Evolutionary conservation across 2,329 filamentous ascomycete genomes (phyloP), one percentile per base, ranked within the genome.

Genomic region (Rhexocercosporidium sp.): DNA sequence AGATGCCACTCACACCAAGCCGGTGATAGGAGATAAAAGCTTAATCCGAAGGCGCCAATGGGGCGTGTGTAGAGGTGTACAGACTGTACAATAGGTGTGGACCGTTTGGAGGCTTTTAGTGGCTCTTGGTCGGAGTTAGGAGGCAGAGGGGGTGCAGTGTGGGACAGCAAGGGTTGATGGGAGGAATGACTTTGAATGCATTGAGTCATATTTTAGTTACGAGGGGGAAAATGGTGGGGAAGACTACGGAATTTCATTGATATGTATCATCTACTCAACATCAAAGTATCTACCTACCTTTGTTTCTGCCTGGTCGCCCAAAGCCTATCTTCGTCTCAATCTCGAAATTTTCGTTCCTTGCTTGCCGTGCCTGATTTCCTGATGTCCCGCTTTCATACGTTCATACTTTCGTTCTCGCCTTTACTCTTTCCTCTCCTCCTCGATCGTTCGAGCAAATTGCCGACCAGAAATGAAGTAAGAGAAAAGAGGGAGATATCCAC

Each of bases 231-330:
- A n/a, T n/a, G n/a, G n/a, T 20, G 27, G 54, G 25, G 56, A 51
- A 39, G 22, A 62, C 27, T 27, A 39, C 46, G 62, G 62, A 59
- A 65, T 67, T 60, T 49, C 51, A 6, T 67, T 67, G 62, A 60
- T 67, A 63, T 63, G 56, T 67, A 56, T 63, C 66, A 65, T 68
- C 62, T 68, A 68, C 62, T 63, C 57, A 60, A 51, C 57, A 59
- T 44, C 41, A 57, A 31, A 65, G 31, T 66, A 66, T 62, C 59
- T 57, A 53, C 59, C 37, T 56, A 57, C 31, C 27, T 51, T n/a
- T 25, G 12, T 14, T 49, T 51, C 46, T 37, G 22, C 46, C 31
- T 46, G 37, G 31, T 62, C 46, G 37, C 34, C 22, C 25, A 63
- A 57, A 57, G 20, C 54, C 54, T 18, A 57, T 57, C 31, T 37